These are phyloP conservation scores for Epicoccum nigrum DNA, from an alignment of 2,329 filamentous ascomycete species.

Conservation along the genomic window DNA sequence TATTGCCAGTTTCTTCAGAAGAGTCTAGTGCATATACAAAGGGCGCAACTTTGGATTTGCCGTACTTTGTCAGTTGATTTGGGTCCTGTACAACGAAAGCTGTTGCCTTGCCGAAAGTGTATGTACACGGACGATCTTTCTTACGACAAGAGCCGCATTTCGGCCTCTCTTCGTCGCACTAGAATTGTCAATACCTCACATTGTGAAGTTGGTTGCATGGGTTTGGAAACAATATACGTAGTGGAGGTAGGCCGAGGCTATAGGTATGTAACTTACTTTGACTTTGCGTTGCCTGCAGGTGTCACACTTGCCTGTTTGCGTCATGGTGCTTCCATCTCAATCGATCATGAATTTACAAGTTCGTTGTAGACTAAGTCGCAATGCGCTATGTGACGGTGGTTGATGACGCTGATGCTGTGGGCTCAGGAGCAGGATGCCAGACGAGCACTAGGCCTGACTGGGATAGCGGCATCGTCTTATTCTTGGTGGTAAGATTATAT, in stretches of 20 bases:
- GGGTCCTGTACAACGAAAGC: conserved; percentile 38
- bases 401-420: neutral
- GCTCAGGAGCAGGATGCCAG: neutral
- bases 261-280: conserved; percentile 26
- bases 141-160: conserved; percentile 38
- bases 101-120: conserved; percentile 35
- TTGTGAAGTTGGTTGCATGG: neutral
- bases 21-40: conserved; percentile 21
- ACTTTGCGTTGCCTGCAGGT: conserved; percentile 41
- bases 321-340: conserved; percentile 25
- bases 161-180: conserved; percentile 41
- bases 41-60: conserved; percentile 26
- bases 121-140: conserved; percentile 35
- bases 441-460: neutral
- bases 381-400: neutral
- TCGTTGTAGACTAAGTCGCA: neutral
- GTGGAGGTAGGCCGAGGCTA: neutral
- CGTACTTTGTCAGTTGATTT: conserved; percentile 38
- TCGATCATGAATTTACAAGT: neutral
- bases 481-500: neutral
- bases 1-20: neutral
- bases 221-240: neutral
- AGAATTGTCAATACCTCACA: neutral
- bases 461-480: neutral
- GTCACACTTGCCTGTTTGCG: conserved; percentile 41